Evolutionary conservation across 129 eudicot genomes (phyloP).

Genomic region (Logfia minima): DNA sequence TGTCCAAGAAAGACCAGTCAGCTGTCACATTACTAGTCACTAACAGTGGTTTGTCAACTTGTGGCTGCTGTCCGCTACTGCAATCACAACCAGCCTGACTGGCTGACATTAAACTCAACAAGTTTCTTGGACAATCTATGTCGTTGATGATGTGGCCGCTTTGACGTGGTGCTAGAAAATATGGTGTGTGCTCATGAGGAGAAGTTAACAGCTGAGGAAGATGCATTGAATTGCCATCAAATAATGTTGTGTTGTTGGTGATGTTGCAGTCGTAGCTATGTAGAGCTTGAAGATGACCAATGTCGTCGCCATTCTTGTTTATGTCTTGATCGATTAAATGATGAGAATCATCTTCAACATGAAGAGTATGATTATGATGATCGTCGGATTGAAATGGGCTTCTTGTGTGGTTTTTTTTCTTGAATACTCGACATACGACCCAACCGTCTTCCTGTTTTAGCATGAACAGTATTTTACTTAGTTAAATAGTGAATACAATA

Average conservation of each 20-base stretch:
- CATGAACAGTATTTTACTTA: neutral
- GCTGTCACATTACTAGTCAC: conserved; percentile 30
- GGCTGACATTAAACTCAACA: conserved; percentile 49
- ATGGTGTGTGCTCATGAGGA: conserved; percentile 18
- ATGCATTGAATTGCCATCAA: conserved; percentile 56
- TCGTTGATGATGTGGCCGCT: conserved; percentile 26
- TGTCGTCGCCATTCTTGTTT: neutral
- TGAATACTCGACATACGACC: conserved; percentile 93
- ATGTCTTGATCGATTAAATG: conserved; percentile 27
- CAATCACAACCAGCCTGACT: conserved; percentile 32
- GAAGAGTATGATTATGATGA: conserved; percentile 25
- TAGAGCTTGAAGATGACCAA: conserved; percentile 6
- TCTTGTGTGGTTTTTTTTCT: conserved; percentile 64
- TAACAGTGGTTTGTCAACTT: conserved; percentile 32
- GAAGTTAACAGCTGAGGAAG: conserved; percentile 67
- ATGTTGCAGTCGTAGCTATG: conserved; percentile 29
- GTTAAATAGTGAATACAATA: neutral
- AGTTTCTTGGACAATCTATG: conserved; percentile 47
- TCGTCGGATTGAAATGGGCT: conserved; percentile 44
- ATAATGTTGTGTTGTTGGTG: conserved; percentile 33
- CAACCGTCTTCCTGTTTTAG: conserved; percentile 84
- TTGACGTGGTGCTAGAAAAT: conserved; percentile 27
- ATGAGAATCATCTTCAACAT: conserved; percentile 38
- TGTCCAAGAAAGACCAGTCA: conserved; percentile 87
- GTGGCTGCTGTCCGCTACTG: conserved; percentile 31